A percentile compares a stretch with the other conserved stretches of the same genome.
phyloP scores from a whole-genome alignment of 1,139 yeast genomes.

The Nakaseomyces bracarensis region DNA sequence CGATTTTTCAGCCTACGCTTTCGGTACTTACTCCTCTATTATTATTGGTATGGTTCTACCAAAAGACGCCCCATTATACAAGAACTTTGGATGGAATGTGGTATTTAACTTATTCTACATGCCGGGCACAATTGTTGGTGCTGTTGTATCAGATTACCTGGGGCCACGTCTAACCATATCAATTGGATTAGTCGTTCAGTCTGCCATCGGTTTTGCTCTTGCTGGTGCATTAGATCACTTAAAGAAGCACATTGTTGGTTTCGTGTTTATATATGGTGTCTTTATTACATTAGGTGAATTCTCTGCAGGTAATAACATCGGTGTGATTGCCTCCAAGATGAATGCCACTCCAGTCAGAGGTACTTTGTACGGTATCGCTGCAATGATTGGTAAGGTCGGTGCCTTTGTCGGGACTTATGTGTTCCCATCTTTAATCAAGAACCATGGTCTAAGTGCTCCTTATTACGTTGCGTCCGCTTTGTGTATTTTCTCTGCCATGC shows the following conservation, averaged over 20 bases:
- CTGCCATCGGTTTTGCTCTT: conserved; percentile 77
- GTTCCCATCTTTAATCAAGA: conserved; percentile 5
- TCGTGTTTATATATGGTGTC: conserved; percentile 79
- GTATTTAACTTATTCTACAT: conserved; percentile 80
- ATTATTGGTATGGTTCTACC: conserved; percentile 52
- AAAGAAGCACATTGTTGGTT: conserved; percentile 58
- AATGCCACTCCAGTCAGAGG: conserved; percentile 85
- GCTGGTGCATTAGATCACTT: conserved; percentile 58
- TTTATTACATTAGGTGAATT: conserved; percentile 83
- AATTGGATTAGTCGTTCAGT: conserved; percentile 64
- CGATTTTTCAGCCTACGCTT: conserved; percentile 81
- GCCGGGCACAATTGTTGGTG: conserved; percentile 87
- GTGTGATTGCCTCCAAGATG: conserved; percentile 78
- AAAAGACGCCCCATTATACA: conserved; percentile 45
- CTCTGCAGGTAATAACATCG: conserved; percentile 91
- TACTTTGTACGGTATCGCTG: conserved; percentile 82
- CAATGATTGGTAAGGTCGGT: conserved; percentile 85
- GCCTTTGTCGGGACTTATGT: conserved; percentile 62
- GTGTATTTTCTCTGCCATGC: conserved; percentile 57
- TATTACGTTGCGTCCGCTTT: conserved; percentile 70
- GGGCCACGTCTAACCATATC: conserved; percentile 80
- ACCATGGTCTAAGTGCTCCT: conserved; percentile 52
- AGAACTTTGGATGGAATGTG: conserved; percentile 87
- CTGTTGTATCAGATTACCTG: conserved; percentile 67
- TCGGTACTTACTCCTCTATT: conserved; percentile 76